Evolutionary conservation across 2,329 filamentous ascomycete genomes (phyloP).

Genomic region (Epichloe scottii): DNA sequence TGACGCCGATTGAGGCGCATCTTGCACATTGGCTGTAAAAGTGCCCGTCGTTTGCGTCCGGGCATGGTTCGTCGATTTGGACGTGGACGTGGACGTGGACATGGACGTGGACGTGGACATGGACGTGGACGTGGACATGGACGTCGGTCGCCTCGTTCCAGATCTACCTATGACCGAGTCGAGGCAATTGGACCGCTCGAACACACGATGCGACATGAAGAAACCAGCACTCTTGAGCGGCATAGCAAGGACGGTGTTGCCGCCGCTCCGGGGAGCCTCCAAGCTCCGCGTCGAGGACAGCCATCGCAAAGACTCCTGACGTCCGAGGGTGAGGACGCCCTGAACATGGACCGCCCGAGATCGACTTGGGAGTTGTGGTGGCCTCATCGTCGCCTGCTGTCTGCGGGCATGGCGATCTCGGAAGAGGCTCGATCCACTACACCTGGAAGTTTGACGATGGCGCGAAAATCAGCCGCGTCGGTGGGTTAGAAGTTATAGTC

Average conservation of each 20-base stretch:
- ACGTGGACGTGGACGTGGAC: slow-evolving; percentile 10
- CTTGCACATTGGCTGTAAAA: slow-evolving; percentile 8
- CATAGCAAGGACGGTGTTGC: slow-evolving; percentile 8
- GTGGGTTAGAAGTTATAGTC: neutral
- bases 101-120: slow-evolving; percentile 12
- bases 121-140: slow-evolving; percentile 15
- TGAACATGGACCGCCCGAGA: slow-evolving; percentile 15
- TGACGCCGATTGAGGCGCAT: slow-evolving; percentile 11
- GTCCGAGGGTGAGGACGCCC: slow-evolving; percentile 11
- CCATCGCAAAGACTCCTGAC: slow-evolving; percentile 13
- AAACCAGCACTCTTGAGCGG: slow-evolving; percentile 14
- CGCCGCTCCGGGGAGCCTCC: slow-evolving; percentile 12
- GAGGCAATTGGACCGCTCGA: slow-evolving; percentile 25
- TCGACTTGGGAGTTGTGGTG: slow-evolving; percentile 18
- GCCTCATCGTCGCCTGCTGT: slow-evolving; percentile 21
- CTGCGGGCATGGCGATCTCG: slow-evolving; percentile 16
- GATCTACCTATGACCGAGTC: slow-evolving; percentile 19
- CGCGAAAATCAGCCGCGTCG: neutral
- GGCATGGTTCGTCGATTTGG: slow-evolving; percentile 7
- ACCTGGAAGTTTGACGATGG: neutral
- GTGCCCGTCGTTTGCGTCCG: slow-evolving; percentile 5
- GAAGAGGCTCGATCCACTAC: neutral
- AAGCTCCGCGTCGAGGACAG: slow-evolving; percentile 17
- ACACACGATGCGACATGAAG: slow-evolving; percentile 24
- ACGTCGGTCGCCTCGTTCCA: slow-evolving; percentile 16